Conservation (phyloP, 1,284 basidiomycete species). For the Irpex sp. region DNA sequence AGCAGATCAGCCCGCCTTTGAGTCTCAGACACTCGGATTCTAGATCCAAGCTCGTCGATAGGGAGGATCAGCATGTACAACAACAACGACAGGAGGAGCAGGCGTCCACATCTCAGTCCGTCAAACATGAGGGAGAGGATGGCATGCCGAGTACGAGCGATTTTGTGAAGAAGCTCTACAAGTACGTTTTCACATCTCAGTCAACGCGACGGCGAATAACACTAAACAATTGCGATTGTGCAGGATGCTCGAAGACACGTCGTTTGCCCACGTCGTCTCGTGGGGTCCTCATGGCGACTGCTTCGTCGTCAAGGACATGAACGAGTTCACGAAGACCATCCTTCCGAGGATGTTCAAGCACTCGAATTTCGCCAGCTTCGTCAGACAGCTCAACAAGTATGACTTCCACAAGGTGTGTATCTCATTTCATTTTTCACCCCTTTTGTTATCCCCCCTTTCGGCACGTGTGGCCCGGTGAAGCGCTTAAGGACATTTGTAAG, state of each 20-base stretch:
- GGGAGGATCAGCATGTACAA: conserved; percentile 10
- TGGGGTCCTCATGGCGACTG: conserved; percentile 88
- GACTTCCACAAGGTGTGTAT: conserved; percentile 88
- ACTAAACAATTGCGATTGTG: conserved; percentile 6
- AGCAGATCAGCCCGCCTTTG: conserved; percentile 15
- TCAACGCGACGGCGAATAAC: background rate
- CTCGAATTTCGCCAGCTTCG: conserved; percentile 94
- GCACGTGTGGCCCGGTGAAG: background rate
- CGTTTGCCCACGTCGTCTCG: conserved; percentile 74
- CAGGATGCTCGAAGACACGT: conserved; percentile 86
- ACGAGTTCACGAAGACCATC: conserved; percentile 93
- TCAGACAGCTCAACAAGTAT: conserved; percentile 96
- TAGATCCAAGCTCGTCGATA: conserved; percentile 13
- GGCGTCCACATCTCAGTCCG: conserved; percentile 1
- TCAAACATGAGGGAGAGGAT: conserved; percentile 44
- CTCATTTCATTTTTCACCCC: background rate
- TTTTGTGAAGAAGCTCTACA: conserved; percentile 96
- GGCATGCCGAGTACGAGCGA: conserved; percentile 77
- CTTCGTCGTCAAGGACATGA: conserved; percentile 98
- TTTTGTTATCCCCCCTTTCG: conserved; percentile 2
- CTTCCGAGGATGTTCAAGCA: conserved; percentile 96
- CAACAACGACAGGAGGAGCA: conserved; percentile 9
- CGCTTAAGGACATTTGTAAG: background rate
- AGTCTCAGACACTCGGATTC: conserved; percentile 18
- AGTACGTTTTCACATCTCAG: conserved; percentile 43